These are phyloP conservation scores for Colletotrichum chrysophilum DNA, from an alignment of 2,329 filamentous ascomycete species.

Conservation along the genomic window DNA sequence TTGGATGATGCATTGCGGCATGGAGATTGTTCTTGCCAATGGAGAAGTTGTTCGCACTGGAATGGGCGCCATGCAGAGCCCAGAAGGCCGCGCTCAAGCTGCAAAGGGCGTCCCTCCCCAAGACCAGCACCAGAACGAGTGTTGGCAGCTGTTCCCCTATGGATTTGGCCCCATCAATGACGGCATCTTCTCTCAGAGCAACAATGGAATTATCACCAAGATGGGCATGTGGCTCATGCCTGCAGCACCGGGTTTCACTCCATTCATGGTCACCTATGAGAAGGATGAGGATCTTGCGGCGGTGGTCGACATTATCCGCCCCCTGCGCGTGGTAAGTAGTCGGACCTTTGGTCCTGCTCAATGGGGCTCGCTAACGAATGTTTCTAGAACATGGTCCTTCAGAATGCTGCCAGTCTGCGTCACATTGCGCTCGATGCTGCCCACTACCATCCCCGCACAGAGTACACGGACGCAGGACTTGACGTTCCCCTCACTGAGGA, in stretches of 20 bases:
- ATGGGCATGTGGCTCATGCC: constrained; percentile 53
- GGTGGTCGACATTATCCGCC: constrained; percentile 41
- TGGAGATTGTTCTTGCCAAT: constrained; percentile 50
- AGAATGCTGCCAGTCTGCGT: constrained; percentile 50
- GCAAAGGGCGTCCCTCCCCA: constrained; percentile 36
- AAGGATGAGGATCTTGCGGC: constrained; percentile 37
- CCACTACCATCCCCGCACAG: constrained; percentile 34
- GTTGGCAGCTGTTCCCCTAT: constrained; percentile 42
- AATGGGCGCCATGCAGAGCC: constrained; percentile 46
- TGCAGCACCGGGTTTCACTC: constrained; percentile 36
- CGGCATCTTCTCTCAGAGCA: constrained; percentile 57
- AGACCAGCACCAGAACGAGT: constrained; percentile 29
- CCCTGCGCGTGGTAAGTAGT: constrained; percentile 27
- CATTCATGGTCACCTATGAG: constrained; percentile 44
- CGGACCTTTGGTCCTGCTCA: fast-evolving
- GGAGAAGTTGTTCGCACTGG: constrained; percentile 51
- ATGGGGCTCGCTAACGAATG: neutral
- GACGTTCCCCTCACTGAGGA: constrained; percentile 35
- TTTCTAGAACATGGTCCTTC: constrained; percentile 35
- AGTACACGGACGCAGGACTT: constrained; percentile 26
- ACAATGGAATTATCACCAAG: constrained; percentile 58
- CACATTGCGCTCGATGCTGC: constrained; percentile 48
- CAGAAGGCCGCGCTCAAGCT: constrained; percentile 36
- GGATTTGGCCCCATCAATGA: constrained; percentile 44
- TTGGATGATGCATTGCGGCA: constrained; percentile 42